These are phyloP conservation scores for Microdochium trichocladiopsis DNA, from an alignment of 2,329 filamentous ascomycete species.

Conservation along the genomic window DNA sequence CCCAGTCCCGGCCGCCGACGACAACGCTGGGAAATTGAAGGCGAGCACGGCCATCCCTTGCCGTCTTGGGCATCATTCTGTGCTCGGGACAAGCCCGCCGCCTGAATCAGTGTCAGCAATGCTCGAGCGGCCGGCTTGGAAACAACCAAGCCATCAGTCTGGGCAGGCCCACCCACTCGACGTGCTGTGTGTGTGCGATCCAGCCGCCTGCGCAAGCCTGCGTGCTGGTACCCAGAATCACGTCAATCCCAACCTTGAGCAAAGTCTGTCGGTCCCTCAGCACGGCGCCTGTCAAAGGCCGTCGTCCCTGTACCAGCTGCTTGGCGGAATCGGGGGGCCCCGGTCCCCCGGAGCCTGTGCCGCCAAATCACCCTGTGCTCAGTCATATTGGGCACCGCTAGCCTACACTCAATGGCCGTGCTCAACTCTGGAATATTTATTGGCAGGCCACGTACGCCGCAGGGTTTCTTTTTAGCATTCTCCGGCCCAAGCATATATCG, in stretches of 20 bases:
- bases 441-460: background rate
- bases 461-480: background rate
- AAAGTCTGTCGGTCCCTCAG: too few relatives aligned
- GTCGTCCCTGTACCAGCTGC: too few relatives aligned
- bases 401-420: background rate
- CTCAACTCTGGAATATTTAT: background rate
- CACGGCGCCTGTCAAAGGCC: too few relatives aligned
- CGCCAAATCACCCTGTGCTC: background rate
- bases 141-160: background rate
- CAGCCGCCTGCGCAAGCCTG: background rate
- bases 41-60: background rate
- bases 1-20: background rate
- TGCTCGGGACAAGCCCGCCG: background rate
- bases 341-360: background rate
- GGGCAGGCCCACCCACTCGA: background rate
- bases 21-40: background rate
- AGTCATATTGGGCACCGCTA: background rate
- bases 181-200: background rate
- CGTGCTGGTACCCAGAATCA: background rate
- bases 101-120: background rate
- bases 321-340: too few relatives aligned
- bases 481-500: background rate
- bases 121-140: background rate
- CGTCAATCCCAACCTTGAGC: background rate
- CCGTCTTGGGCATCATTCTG: background rate